phyloP scores from a whole-genome alignment of 306 rosid species.

The Arachis stenosperma region DNA sequence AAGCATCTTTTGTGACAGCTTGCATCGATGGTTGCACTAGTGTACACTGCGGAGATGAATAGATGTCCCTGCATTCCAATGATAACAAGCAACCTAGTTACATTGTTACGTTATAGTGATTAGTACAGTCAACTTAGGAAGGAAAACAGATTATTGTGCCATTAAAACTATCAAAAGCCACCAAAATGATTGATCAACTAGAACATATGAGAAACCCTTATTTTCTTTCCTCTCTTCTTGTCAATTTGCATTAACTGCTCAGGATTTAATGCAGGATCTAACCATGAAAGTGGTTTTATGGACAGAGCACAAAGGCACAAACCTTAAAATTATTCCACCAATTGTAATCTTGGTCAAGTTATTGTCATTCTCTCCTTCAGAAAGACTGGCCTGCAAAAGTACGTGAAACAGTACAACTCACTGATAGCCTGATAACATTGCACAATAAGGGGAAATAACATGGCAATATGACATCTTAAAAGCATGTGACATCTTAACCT shows the following conservation, averaged over 20 bases:
- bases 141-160: conserved; percentile 7
- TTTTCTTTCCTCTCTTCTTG: conserved; percentile 18
- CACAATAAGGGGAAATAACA: conserved; percentile 15
- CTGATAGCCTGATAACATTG: conserved; percentile 22
- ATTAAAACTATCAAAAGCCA: conserved; percentile 24
- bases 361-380: conserved; percentile 78
- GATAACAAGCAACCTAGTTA: conserved; percentile 37
- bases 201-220: conserved; percentile 12
- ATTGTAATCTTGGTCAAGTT: conserved; percentile 81
- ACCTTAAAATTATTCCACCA: conserved; percentile 91
- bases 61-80: conserved; percentile 79
- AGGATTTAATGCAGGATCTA: conserved; percentile 27
- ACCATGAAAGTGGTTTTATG: conserved; percentile 27
- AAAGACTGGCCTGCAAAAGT: conserved; percentile 78
- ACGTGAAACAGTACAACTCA: conserved; percentile 37
- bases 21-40: conserved; percentile 92
- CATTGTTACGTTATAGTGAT: conserved; percentile 15
- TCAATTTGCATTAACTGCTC: conserved; percentile 35
- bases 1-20: conserved; percentile 50
- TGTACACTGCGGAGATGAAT: conserved; percentile 79
- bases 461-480: conserved; percentile 26
- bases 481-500: conserved; percentile 1
- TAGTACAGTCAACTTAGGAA: background rate
- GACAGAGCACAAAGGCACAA: conserved; percentile 40
- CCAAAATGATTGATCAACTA: conserved; percentile 18